phyloP scores from a whole-genome alignment of 1,139 yeast genomes.

The Magnusiomyces paraingens region DNA sequence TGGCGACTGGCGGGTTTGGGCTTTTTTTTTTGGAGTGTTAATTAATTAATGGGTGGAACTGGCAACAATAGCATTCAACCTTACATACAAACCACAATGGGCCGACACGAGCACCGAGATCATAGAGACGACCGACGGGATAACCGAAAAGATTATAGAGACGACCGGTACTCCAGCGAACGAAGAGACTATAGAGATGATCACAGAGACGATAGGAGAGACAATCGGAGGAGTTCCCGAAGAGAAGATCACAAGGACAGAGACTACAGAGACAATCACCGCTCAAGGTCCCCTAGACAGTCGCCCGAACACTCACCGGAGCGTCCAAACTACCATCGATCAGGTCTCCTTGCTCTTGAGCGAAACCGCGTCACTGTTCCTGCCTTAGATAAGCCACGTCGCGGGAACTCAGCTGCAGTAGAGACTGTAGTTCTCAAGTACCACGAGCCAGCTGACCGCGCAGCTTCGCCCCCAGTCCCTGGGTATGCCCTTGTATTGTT shows the following conservation, averaged over 20 bases:
- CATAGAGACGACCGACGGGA: too few relatives aligned
- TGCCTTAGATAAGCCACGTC: not conserved
- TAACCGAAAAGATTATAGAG: not conserved
- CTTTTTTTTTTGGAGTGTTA: too few relatives aligned
- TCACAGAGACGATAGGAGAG: not conserved
- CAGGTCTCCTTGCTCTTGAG: conserved; percentile 44
- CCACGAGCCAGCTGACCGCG: conserved; percentile 40
- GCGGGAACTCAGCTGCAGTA: conserved; percentile 20
- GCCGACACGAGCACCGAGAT: too few relatives aligned
- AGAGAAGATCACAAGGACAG: not conserved
- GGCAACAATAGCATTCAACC: too few relatives aligned
- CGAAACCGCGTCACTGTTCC: conserved; percentile 26
- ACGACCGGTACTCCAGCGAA: not conserved
- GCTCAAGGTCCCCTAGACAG: not conserved
- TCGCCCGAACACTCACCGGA: conserved; percentile 17
- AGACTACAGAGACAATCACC: not conserved
- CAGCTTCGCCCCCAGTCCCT: conserved; percentile 11
- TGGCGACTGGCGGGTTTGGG: too few relatives aligned
- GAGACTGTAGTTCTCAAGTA: conserved; percentile 41
- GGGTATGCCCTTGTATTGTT: not conserved
- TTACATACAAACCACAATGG: too few relatives aligned
- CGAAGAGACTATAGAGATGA: not conserved
- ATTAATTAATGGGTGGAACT: too few relatives aligned
- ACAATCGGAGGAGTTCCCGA: not conserved
- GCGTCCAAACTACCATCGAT: conserved; percentile 39